Evolutionary conservation across 768 basidiomycete species (phyloP).

Genomic region (Lactifluus piperatus): DNA sequence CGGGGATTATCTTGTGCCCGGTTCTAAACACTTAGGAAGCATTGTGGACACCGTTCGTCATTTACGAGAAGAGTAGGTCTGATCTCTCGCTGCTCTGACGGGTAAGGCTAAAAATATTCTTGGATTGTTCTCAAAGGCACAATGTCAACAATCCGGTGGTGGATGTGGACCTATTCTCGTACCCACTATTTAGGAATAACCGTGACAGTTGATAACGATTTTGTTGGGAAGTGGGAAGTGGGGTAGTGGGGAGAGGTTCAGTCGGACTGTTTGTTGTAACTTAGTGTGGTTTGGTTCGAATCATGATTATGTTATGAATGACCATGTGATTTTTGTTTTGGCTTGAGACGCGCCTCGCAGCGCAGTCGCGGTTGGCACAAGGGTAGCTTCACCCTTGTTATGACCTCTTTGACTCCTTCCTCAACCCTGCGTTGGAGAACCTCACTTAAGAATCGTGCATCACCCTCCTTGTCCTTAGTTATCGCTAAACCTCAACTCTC

Average conservation of each 20-base stretch:
- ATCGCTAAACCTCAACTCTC: constrained; percentile 11
- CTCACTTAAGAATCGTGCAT: constrained; percentile 12
- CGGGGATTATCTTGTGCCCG: neutral
- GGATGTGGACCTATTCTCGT: constrained; percentile 9
- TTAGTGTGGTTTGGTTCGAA: neutral
- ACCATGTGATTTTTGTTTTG: neutral
- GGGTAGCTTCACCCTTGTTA: neutral
- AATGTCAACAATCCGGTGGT: neutral
- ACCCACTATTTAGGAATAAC: neutral
- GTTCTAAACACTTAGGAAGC: neutral
- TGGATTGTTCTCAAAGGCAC: neutral
- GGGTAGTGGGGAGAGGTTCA: too few relatives aligned
- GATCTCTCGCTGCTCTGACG: neutral
- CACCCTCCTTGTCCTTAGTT: constrained; percentile 16
- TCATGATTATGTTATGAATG: neutral
- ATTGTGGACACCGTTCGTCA: neutral
- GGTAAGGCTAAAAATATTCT: neutral
- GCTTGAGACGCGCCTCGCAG: neutral
- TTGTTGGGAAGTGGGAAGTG: too few relatives aligned
- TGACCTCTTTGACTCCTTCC: constrained; percentile 16
- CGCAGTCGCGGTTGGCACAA: neutral
- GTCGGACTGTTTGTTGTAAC: too few relatives aligned
- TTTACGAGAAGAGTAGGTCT: constrained; percentile 1
- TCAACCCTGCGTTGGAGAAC: constrained; percentile 11
- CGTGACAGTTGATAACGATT: too few relatives aligned